Evolutionary conservation across 441 rosid genomes (phyloP), one percentile per base, ranked within the genome.

Genomic region (Bruguiera hainesii): DNA sequence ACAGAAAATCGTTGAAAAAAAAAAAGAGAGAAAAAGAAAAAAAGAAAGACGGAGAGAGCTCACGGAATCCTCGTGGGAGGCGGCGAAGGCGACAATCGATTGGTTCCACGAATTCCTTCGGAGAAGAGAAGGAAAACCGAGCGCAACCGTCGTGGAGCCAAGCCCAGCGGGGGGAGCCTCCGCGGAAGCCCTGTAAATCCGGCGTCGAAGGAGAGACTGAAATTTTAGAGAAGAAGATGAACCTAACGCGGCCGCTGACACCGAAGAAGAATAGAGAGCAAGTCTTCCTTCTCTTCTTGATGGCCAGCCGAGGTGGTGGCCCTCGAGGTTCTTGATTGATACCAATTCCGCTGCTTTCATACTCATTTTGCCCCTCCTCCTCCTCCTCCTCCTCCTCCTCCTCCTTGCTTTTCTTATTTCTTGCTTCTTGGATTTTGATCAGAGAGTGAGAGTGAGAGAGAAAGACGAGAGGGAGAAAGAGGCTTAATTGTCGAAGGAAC

Each of bases 51-150:
- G 4, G 20, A 10, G 6, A 33, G 15, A 75, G 68, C 82, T 75
- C 73, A 90, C 96, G 68, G 93, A 80, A n/a, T 90, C 91, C 64
- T 90, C 91, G 57, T 81, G 93, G 25, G 97, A 81, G 15, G 90
- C 89, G 56, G 97, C 83, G 66, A 72, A 84, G 64, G 79, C 78
- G 28, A 82, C 74, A 57, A 72, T 7, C 8, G 85, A 68, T 46
- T 69, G 75, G 48, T 31, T 64, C 67, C 65, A 67, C 60, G 80
- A 76, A 61, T 21, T 42, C 64, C 66, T 70, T 7, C 78, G 80
- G 19, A 67, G 61, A 29, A 69, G 74, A 66, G 75, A 70, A 60
- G 55, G 72, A 74, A 75, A 82, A 28, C 78, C 76, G 58, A 76
- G 57, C 62, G 57, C 57, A 53, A 53, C 48, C 48, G 48, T 42